These are phyloP conservation scores for Jaminaea rosea DNA, from an alignment of 1,284 basidiomycete species.

Conservation along the genomic window DNA sequence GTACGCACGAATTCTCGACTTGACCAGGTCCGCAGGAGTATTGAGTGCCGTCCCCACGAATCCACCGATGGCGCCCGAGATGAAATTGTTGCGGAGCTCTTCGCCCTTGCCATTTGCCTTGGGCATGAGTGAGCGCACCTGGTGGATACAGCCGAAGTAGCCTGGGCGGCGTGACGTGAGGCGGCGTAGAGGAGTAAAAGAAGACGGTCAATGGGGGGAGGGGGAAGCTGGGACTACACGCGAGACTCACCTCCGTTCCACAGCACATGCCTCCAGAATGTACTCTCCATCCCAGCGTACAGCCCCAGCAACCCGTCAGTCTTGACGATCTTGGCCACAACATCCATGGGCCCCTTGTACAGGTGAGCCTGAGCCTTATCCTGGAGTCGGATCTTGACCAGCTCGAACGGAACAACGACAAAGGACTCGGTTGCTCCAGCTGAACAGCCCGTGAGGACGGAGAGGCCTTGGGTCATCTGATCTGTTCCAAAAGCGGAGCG, in stretches of 20 bases:
- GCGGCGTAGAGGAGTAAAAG: constrained; percentile 5
- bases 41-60: constrained; percentile 70
- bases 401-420: constrained; percentile 82
- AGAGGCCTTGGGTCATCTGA: constrained; percentile 79
- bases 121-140: constrained; percentile 68
- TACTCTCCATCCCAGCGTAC: constrained; percentile 52
- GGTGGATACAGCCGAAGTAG: constrained; percentile 62
- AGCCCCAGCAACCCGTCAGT: constrained; percentile 73
- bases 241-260: no score
- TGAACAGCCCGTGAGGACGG: constrained; percentile 79
- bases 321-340: constrained; percentile 66
- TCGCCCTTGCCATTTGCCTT: constrained; percentile 61
- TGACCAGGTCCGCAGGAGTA: constrained; percentile 82
- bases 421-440: constrained; percentile 94
- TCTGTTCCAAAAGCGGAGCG: constrained; percentile 56
- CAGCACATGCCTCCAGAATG: constrained; percentile 34
- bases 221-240: constrained; percentile 96
- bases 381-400: constrained; percentile 90
- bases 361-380: constrained; percentile 22
- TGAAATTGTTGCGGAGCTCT: constrained; percentile 80
- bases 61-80: constrained; percentile 81
- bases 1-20: constrained; percentile 67
- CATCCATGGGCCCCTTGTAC: constrained; percentile 75
- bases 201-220: constrained; percentile 1
- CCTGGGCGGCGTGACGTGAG: no score